phyloP scores from a whole-genome alignment of 176 grass and related monocot genomes.

The Areca catechu region DNA sequence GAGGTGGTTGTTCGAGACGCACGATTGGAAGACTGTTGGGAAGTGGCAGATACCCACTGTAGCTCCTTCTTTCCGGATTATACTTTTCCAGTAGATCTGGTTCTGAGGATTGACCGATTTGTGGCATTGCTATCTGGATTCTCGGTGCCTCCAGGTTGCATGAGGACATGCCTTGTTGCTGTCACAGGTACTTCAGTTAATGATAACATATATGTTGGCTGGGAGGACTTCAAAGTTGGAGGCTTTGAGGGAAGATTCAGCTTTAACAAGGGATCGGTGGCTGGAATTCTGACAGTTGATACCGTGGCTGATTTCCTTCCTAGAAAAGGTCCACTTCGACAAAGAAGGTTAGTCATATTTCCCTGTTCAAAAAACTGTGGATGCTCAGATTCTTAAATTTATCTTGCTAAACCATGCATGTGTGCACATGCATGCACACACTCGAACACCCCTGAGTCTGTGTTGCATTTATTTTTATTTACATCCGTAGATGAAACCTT shows the following conservation, averaged over 20 bases:
- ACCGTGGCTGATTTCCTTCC: constrained; percentile 84
- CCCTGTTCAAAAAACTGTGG: not conserved
- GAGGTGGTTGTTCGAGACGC: constrained; percentile 68
- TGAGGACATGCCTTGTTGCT: constrained; percentile 78
- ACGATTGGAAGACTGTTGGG: constrained; percentile 77
- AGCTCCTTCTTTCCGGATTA: constrained; percentile 85
- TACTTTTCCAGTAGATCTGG: constrained; percentile 73
- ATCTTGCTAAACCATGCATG: too few relatives aligned
- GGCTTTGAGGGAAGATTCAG: constrained; percentile 38
- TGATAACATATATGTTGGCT: constrained; percentile 30
- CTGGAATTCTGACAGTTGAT: constrained; percentile 81
- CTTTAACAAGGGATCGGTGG: constrained; percentile 42
- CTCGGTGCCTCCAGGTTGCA: constrained; percentile 69
- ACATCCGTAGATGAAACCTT: too few relatives aligned
- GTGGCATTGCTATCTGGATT: constrained; percentile 62
- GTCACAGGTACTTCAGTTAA: constrained; percentile 28
- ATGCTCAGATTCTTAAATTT: not conserved
- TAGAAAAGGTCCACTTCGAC: constrained; percentile 63
- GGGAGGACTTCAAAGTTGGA: constrained; percentile 35
- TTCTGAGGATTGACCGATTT: constrained; percentile 73
- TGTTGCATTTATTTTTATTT: too few relatives aligned
- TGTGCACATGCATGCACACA: too few relatives aligned
- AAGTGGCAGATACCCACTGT: constrained; percentile 95
- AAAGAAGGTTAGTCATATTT: constrained; percentile 66
- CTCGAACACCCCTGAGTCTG: too few relatives aligned